Evolutionary conservation across 2,329 filamentous ascomycete genomes (phyloP).

Genomic region (Byssothecium circinans): DNA sequence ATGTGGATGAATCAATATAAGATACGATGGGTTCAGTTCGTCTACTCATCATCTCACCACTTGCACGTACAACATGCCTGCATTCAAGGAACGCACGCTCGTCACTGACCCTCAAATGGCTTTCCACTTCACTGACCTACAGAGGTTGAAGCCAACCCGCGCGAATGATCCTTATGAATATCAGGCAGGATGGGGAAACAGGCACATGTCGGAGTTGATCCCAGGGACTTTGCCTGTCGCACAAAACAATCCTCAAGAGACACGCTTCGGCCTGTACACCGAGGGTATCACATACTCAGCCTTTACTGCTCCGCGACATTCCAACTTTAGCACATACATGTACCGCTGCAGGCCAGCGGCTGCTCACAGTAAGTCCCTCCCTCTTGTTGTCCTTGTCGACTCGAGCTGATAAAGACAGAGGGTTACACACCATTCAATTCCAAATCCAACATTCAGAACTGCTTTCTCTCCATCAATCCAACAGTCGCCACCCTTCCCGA

Average conservation of each 20-base stretch:
- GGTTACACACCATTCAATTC: constrained; percentile 30
- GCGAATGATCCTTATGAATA: constrained; percentile 45
- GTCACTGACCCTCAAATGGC: constrained; percentile 41
- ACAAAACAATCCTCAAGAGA: constrained; percentile 48
- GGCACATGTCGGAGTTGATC: constrained; percentile 47
- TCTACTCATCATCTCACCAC: constrained; percentile 2
- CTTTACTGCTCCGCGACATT: constrained; percentile 47
- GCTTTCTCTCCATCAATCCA: constrained; percentile 53
- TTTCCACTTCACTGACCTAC: constrained; percentile 44
- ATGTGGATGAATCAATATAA: constrained; percentile 34
- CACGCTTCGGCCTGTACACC: constrained; percentile 49
- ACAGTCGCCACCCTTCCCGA: constrained; percentile 53
- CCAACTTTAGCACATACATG: constrained; percentile 50
- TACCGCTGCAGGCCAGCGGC: constrained; percentile 49
- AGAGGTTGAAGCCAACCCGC: constrained; percentile 42
- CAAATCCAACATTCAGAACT: constrained; percentile 43
- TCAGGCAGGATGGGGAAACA: constrained; percentile 43
- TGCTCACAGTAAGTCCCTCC: constrained; percentile 41
- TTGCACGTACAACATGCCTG: constrained; percentile 26
- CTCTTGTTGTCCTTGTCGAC: neutral
- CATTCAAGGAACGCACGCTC: constrained; percentile 40
- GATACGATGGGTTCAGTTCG: constrained; percentile 15
- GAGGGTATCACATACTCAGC: constrained; percentile 51
- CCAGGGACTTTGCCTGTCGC: constrained; percentile 48
- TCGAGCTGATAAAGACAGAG: constrained; percentile 19